Base-by-base conservation (phyloP, 495 filamentous ascomycete species). In the Immersiella caudata region DNA sequence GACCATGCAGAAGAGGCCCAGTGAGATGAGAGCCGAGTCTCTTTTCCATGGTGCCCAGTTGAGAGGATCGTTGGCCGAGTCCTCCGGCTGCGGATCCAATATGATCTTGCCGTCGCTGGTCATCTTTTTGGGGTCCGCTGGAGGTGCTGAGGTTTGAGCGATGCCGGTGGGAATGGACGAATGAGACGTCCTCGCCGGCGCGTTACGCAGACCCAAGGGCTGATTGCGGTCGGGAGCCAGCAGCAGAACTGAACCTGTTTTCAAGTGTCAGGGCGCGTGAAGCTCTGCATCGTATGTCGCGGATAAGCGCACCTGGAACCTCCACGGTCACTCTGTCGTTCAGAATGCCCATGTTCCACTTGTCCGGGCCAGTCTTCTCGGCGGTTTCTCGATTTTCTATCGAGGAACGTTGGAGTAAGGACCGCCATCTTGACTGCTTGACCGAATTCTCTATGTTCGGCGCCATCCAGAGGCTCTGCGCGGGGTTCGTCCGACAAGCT, bases 1-100 rank as follows among this genome's bases (percentile, higher is more conserved):
- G 64, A 97, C 81, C 84, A 97, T 88, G 73, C 91, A 96, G 76
- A 96, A 97, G 71, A 96, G 90, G 0, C 95, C 94, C 12, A 99
- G 80, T 0, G 90, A 95, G 6, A 97, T 67, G 69, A 99, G 77
- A 0, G 95, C 92, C 33, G 85, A 73, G 80, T 97, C 93, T 77
- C 95, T 82, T 35, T 93, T 86, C 90, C 91, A 93, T 1, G 83
- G 77, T 1, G 92, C 87, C 95, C 95, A 99, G 71, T 99, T 99
- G 52, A 99, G 78, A 0, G 95, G 95, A 71, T 99, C 95, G 68
- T 99, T 97, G 26, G 83, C 80, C 0, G 92, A 92, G 46, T 97
- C 92, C 52, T 97, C 94, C 0, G 95, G 95, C 73, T 98, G 95
- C 0, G 94, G 94, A 0, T 96, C 90, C 9, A 99, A 80, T 64